These are phyloP conservation scores for Zygosaccharomyces bailii DNA, from an alignment of 805 yeast genomes.

Conservation along the genomic window DNA sequence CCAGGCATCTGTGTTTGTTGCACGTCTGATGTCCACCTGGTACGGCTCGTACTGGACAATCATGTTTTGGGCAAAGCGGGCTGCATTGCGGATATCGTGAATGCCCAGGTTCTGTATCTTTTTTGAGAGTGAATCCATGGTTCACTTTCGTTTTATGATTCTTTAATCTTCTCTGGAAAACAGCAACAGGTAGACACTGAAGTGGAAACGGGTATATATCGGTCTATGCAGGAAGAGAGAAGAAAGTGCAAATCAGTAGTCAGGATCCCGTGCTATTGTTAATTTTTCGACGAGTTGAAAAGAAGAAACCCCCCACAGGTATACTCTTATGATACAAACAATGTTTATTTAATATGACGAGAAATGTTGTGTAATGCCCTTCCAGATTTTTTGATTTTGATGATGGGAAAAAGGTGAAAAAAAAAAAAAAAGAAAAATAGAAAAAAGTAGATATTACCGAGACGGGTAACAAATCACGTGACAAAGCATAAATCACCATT, in stretches of 20 bases:
- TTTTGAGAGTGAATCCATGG: slow-evolving; percentile 36
- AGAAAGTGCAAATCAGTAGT: background rate
- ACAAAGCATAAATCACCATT: too few species aligned
- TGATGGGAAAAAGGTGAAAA: background rate
- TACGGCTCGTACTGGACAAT: slow-evolving; percentile 39
- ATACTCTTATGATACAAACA: background rate
- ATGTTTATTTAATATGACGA: background rate
- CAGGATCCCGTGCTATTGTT: background rate
- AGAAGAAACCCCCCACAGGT: background rate
- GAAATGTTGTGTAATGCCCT: background rate
- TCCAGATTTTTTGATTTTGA: background rate
- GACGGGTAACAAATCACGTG: slow-evolving; percentile 9
- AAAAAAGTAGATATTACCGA: background rate
- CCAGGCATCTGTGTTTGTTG: slow-evolving; percentile 52
- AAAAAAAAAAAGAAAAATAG: background rate
- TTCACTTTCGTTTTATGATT: background rate
- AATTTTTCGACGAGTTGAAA: background rate
- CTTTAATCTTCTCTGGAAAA: background rate
- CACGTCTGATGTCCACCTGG: slow-evolving; percentile 41
- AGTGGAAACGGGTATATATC: background rate
- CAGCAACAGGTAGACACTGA: background rate
- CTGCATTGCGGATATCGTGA: slow-evolving; percentile 41
- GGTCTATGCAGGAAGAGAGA: background rate
- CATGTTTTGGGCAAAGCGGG: slow-evolving; percentile 40
- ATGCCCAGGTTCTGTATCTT: slow-evolving; percentile 37